These are phyloP conservation scores for Boletus mariae DNA, from an alignment of 1,284 basidiomycete species.

Conservation along the genomic window DNA sequence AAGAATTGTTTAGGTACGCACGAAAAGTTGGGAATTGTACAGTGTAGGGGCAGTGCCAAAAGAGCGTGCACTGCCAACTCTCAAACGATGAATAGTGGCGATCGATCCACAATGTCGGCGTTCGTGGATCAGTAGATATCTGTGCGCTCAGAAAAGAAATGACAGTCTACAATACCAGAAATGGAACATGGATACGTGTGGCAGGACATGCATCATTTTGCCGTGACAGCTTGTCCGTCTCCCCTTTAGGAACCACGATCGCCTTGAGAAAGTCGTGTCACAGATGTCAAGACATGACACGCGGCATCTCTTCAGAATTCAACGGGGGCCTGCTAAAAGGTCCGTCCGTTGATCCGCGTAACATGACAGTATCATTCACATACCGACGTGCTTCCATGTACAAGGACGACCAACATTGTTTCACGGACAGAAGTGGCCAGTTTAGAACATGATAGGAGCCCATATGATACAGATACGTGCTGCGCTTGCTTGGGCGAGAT, in stretches of 20 bases:
- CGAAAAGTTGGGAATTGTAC: neutral
- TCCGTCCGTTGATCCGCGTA: neutral
- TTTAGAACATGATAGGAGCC: neutral
- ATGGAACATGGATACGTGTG: neutral
- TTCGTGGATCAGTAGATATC: neutral
- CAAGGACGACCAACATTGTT: neutral
- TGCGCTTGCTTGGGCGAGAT: neutral
- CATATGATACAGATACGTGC: neutral
- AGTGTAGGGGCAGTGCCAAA: neutral
- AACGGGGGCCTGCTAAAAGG: neutral
- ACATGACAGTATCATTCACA: neutral
- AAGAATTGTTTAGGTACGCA: neutral
- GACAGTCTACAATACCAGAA: neutral
- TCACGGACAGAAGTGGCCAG: neutral
- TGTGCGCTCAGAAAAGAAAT: too few species aligned
- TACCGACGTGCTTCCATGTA: neutral
- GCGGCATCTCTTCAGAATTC: neutral
- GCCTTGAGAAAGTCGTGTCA: neutral
- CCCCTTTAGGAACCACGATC: neutral
- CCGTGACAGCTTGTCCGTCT: neutral
- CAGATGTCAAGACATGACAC: neutral
- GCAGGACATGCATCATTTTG: neutral
- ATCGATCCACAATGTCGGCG: neutral
- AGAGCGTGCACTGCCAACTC: neutral
- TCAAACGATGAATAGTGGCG: neutral